phyloP scores from a whole-genome alignment of 2,329 filamentous ascomycete species.

The Penicillium hesseltinei region DNA sequence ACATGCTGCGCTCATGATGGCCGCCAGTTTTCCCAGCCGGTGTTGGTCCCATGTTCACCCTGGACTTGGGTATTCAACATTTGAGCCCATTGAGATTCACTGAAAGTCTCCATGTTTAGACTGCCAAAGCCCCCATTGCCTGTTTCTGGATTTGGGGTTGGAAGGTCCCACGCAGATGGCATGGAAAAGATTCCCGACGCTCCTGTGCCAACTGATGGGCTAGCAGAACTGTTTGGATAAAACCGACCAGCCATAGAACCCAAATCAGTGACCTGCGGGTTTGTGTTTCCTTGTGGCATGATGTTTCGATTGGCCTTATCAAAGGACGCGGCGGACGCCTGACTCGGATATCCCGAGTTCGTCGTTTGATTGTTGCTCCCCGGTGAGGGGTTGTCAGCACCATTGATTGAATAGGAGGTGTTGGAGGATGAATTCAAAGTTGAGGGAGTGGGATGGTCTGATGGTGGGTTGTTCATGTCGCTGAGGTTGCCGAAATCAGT shows the following conservation, averaged over 20 bases:
- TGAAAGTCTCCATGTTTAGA: conserved; percentile 28
- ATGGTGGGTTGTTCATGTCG: conserved; percentile 31
- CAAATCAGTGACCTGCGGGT: conserved; percentile 18
- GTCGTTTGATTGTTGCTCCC: conserved; percentile 24
- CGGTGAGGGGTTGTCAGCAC: conserved; percentile 29
- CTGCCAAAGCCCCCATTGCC: conserved; percentile 20
- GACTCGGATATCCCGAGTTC: conserved; percentile 5
- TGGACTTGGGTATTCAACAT: conserved; percentile 30
- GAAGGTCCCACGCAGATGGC: conserved; percentile 33
- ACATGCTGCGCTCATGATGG: conserved; percentile 13
- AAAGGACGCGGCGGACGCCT: conserved; percentile 15
- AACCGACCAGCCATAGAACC: conserved; percentile 17
- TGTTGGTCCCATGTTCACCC: conserved; percentile 11
- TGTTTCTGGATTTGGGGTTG: conserved; percentile 12
- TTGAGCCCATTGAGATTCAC: conserved; percentile 38
- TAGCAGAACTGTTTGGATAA: conserved; percentile 15
- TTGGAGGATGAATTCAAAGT: conserved; percentile 41
- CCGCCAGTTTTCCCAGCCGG: conserved; percentile 32
- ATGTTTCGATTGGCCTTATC: conserved; percentile 16
- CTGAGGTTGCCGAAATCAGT: conserved; percentile 29
- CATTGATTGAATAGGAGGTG: conserved; percentile 33
- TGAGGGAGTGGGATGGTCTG: conserved; percentile 38
- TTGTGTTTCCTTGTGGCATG: conserved; percentile 14
- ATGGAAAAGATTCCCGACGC: conserved; percentile 28
- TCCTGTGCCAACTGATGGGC: conserved; percentile 17